Percentiles rank a stretch among this genome's conserved stretches.
Conservation (phyloP, 495 filamentous ascomycete genomes). For the Tuber brumale region DNA sequence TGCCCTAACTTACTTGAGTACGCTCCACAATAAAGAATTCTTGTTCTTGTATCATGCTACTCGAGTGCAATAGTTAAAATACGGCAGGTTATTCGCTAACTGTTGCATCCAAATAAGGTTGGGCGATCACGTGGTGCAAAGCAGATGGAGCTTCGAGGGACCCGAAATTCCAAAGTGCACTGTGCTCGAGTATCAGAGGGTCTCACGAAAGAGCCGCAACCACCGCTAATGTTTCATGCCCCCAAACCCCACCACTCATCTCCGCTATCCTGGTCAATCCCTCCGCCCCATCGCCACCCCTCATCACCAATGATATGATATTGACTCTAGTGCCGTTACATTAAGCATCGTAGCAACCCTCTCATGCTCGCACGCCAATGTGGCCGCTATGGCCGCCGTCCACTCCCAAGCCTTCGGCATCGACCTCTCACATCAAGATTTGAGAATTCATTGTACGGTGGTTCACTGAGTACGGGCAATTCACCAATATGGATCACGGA, state of each 20-base stretch:
- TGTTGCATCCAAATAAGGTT: neutral
- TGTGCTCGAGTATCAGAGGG: too few relatives aligned
- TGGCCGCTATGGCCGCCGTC: constrained; percentile 26
- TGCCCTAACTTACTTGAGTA: neutral
- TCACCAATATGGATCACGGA: constrained; percentile 23
- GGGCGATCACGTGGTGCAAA: neutral
- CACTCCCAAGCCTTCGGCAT: constrained; percentile 9
- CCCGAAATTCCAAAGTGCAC: neutral
- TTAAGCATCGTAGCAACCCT: neutral
- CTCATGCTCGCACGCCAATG: constrained; percentile 36
- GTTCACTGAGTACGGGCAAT: neutral
- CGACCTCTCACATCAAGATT: neutral
- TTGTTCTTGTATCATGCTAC: neutral
- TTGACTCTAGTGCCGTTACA: neutral
- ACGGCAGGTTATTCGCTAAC: too few relatives aligned
- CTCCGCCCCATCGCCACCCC: neutral
- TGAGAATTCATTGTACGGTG: neutral
- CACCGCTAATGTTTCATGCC: neutral
- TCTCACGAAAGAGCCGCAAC: neutral
- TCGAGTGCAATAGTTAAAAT: too few relatives aligned
- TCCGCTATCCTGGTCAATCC: neutral
- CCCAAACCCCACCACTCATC: neutral
- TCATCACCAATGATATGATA: neutral
- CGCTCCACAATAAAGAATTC: neutral
- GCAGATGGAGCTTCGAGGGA: neutral